Base-by-base conservation (phyloP, 75 land plant species). In the Picea sitchensis region DNA sequence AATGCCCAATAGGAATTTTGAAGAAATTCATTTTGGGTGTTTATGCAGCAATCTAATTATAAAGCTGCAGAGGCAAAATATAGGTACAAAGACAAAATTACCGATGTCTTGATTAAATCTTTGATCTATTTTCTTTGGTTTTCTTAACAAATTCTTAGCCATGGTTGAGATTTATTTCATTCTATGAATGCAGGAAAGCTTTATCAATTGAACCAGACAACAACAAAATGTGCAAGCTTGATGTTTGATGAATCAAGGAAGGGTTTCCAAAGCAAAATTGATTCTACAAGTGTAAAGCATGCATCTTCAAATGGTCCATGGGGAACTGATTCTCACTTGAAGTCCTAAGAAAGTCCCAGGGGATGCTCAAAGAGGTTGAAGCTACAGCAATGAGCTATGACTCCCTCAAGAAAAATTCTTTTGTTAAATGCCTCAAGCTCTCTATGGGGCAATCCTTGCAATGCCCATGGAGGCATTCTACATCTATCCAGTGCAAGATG, bases 21-120 rank as follows among this genome's bases (percentile, higher is more conserved):
- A 51, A 9, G 1, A 51, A 51, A 51, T 8, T 9, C 9, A 51
- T 51, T 51, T 51, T 51, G 54, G 54, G 54, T 8, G 11, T 51
- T 51, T 51, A 97, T 97, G 99, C 99, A 97, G 85, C 95, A 97
- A 30, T 83, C 88, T 61, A 95, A 90, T 78, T 93, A 89, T 61
- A 75, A 87, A 17, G 94, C 94, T 57, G 99, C 99, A 23, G 98
- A 95, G 56, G 91, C 95, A 14, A 98, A 92, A 13, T 97, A 97
- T 74, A 79, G 76, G 72, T 36, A 68, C 60, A 14, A 14, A 59
- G 18, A 17, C 18, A 13, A 59, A 59, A 17, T 17, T 60, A 15
- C 18, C 5, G 6, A 60, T 60, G n/a, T 4, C 61, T 60, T 3
- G 11, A 8, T 51, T 8, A 51, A 17, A 60, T 60, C 5, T 17